These are phyloP conservation scores for Botryotinia narcissicola DNA, from an alignment of 2,329 filamentous ascomycete species.

Conservation along the genomic window DNA sequence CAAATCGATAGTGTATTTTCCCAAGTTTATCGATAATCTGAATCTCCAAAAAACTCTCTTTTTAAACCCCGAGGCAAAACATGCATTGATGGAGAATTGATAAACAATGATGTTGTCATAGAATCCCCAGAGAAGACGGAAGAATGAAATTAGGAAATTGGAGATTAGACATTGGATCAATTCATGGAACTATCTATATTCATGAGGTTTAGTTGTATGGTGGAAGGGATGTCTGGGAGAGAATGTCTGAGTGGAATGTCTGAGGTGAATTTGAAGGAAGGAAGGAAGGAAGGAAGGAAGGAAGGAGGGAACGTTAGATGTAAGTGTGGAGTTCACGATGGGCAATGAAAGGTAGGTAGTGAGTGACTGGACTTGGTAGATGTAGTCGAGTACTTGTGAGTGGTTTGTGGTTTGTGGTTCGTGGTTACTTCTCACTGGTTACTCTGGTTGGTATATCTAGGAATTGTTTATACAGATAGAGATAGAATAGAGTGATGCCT, in stretches of 20 bases:
- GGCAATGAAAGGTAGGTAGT: background rate
- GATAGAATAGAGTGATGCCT: background rate
- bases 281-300: background rate
- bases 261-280: background rate
- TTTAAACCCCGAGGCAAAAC: background rate
- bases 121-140: background rate
- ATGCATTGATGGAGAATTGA: background rate
- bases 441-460: background rate
- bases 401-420: background rate
- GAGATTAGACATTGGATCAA: background rate
- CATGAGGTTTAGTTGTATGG: background rate
- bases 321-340: constrained; percentile 3
- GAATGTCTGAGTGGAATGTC: background rate
- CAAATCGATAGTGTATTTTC: constrained; percentile 1
- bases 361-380: background rate
- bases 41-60: background rate
- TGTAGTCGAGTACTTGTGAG: background rate
- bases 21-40: background rate
- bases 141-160: background rate
- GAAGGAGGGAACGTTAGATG: background rate
- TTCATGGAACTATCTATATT: background rate
- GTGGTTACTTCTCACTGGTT: background rate
- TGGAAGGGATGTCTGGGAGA: background rate
- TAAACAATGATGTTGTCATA: background rate
- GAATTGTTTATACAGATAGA: background rate